These are phyloP conservation scores for Nepenthes mirabilis DNA, from an alignment of 148 eudicot genomes.

Conservation along the genomic window DNA sequence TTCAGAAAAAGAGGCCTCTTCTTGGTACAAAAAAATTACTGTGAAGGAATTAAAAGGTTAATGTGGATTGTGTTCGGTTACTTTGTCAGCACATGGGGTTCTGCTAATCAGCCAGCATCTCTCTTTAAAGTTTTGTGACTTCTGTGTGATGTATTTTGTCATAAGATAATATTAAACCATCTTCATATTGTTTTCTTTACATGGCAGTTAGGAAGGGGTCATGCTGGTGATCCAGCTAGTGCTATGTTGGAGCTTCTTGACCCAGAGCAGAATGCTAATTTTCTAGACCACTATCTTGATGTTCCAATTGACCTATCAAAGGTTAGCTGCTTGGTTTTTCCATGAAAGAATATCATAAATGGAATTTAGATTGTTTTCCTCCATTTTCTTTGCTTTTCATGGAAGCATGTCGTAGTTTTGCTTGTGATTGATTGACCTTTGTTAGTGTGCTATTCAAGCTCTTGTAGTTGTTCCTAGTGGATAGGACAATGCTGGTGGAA, in stretches of 20 bases:
- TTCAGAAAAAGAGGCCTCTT: too few species aligned
- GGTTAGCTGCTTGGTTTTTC: slow-evolving; percentile 28
- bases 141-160: not conserved
- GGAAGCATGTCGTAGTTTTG: not conserved
- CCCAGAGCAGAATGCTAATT: slow-evolving; percentile 98
- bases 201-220: slow-evolving; percentile 87
- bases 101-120: too few species aligned
- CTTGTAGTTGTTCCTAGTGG: too few species aligned
- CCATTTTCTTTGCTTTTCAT: not conserved
- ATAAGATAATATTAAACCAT: not conserved
- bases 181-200: slow-evolving; percentile 6
- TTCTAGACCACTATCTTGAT: slow-evolving; percentile 96
- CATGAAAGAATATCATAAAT: not conserved
- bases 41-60: too few species aligned
- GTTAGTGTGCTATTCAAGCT: too few species aligned
- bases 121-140: not conserved
- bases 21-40: too few species aligned
- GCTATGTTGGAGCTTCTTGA: slow-evolving; percentile 99
- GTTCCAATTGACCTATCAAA: slow-evolving; percentile 93
- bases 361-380: not conserved
- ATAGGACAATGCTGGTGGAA: too few species aligned
- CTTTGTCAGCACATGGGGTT: too few species aligned
- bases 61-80: too few species aligned
- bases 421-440: too few species aligned
- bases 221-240: slow-evolving; percentile 99